Evolutionary conservation across 164 flowering plant species (phyloP).

Genomic region (Vitis rupestris): DNA sequence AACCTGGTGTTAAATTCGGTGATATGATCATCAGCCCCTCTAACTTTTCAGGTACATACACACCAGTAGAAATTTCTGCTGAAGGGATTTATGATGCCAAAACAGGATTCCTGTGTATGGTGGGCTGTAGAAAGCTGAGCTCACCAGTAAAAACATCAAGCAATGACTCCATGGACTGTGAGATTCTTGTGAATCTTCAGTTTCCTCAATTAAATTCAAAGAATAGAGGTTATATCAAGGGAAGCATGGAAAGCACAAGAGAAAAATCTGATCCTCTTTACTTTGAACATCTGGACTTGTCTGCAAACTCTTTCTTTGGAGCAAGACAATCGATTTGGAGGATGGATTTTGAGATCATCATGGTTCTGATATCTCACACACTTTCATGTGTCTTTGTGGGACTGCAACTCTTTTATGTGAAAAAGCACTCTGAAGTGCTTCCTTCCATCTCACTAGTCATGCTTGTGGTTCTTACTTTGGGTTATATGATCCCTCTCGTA

Average conservation of each 20-base stretch:
- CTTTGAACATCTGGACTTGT: not conserved
- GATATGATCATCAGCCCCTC: constrained; percentile 1
- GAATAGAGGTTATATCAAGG: constrained; percentile 24
- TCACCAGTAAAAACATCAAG: constrained; percentile 5
- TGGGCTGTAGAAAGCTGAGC: constrained; percentile 48
- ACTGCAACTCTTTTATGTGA: not conserved
- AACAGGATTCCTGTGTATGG: constrained; percentile 67
- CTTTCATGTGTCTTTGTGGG: not conserved
- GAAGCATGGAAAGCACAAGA: constrained; percentile 37
- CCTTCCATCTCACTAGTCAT: not conserved
- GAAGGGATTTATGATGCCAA: constrained; percentile 64
- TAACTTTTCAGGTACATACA: constrained; percentile 6
- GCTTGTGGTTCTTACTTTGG: not conserved
- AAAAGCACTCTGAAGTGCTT: not conserved
- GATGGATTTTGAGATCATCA: not conserved
- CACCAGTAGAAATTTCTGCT: constrained; percentile 34
- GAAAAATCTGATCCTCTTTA: not conserved
- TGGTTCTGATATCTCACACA: not conserved
- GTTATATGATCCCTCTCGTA: not conserved
- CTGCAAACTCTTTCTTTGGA: not conserved
- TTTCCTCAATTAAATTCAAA: constrained; percentile 33
- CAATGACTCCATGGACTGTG: constrained; percentile 48
- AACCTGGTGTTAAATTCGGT: constrained; percentile 2
- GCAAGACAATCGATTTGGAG: not conserved
- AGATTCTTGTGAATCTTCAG: constrained; percentile 37